A percentile compares a stretch with the other conserved stretches of the same genome.
These are phyloP conservation scores for Paramecium sexaurelia DNA, from an alignment of 73 alveolate species.

Conservation along the genomic window DNA sequence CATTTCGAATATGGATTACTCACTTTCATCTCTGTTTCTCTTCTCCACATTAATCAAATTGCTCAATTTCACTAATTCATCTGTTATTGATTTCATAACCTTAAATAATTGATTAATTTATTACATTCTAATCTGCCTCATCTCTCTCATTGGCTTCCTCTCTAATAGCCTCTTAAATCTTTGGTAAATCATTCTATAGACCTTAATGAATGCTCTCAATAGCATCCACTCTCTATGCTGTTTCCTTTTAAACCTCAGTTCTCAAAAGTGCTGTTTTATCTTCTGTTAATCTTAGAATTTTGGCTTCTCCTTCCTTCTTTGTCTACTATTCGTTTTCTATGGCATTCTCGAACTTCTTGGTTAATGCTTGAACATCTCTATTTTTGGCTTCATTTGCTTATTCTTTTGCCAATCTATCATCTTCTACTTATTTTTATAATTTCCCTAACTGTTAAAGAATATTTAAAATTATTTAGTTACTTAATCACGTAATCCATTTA, in stretches of 20 bases:
- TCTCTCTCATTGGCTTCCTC: conserved; percentile 81
- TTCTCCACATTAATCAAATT: conserved; percentile 77
- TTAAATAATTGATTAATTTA: background rate
- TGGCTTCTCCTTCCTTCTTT: conserved; percentile 73
- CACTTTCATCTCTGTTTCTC: conserved; percentile 92
- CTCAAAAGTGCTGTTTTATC: conserved; percentile 66
- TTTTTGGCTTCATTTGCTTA: conserved; percentile 67
- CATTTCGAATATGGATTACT: conserved; percentile 92
- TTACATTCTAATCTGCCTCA: conserved; percentile 75
- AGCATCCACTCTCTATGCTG: conserved; percentile 59
- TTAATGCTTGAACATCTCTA: conserved; percentile 68
- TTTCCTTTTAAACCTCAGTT: conserved; percentile 61
- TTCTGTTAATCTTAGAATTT: conserved; percentile 59
- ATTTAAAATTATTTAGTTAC: conserved; percentile 2
- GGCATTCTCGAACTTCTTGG: conserved; percentile 63
- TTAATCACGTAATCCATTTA: conserved; percentile 63
- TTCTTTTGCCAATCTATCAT: conserved; percentile 73
- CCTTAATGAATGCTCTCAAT: conserved; percentile 63
- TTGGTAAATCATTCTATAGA: conserved; percentile 81
- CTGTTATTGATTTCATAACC: conserved; percentile 78
- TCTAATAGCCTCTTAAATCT: conserved; percentile 83
- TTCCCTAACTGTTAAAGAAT: conserved; percentile 50
- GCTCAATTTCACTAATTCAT: conserved; percentile 77
- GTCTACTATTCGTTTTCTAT: conserved; percentile 68
- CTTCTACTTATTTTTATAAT: conserved; percentile 70